Base-by-base conservation (phyloP, 345 rosid species). In the Trapa bicornis region DNA sequence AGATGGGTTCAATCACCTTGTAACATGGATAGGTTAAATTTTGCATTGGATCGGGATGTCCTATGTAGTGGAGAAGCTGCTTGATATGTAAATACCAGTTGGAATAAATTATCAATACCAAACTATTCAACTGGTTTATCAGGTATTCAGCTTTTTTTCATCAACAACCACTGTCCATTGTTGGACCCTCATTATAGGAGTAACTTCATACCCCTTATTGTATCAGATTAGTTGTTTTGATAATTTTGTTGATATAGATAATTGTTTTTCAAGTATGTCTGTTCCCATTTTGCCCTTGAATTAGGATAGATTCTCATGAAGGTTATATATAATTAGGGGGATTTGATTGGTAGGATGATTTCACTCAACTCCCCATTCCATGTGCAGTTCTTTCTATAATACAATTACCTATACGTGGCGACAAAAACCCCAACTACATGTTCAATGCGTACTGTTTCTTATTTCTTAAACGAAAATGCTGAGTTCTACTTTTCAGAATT, bases 141-240 rank as follows among this genome's bases (percentile, higher is more conserved):
- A 57, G 80, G 76, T 80, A 68, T 52, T 82, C 79, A 80, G 81
- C 73, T 75, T 74, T 86, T 75, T 74, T 80, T 22, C 29, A 22
- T 22, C 84, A 12, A 5, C 63, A 9, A 10, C 37, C 35, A 9
- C 61, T 6, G 61, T 8, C 32, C 36, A 57, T 33, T 57, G 13
- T 47, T 7, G 16, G 54, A 50, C 56, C 13, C 56, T 15, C 22
- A 50, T 2, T 10, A 2, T 1, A 50, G 3, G 15, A n/a, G 17
- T 17, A 15, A 50, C 15, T 11, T 6, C 11, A 45, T 11, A 11
- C 12, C 11, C 48, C 48, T 13, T 45, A 45, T 45, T 4, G 7
- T 41, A 41, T 41, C 29, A 41, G 43, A 41, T 4, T 2, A 41
- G 7, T 3, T 41, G 43, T 41, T 41, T 1, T 41, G 43, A 41